Evolutionary conservation across 1,139 yeast genomes (phyloP), one percentile per base, ranked within the genome.

Genomic region (Yamadazyma trypodendri): DNA sequence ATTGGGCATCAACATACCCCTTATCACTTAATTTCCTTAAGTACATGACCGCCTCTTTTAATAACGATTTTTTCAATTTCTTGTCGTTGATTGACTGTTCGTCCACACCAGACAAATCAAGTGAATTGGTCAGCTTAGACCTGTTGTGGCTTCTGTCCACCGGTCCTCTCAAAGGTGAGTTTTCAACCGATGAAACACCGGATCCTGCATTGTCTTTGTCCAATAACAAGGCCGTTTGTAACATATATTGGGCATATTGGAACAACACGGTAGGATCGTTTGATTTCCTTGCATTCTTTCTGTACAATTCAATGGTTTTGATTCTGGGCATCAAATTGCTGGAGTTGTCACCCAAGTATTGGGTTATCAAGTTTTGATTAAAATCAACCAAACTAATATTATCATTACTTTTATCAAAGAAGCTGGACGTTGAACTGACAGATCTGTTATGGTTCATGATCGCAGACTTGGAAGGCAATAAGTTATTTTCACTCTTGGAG

Each of bases 1-100:
- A 92, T 58, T 90, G 97, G 0, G 97, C 95, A 43, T 90, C 96
- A 3, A 83, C 76, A 52, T 81, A 84, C 4, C 97, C 96, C 46
- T 83, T 79, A 45, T 86, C 94, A 15, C 90, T 71, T 30, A 92
- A 72, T 52, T 79, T 79, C 47, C 79, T 82, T 47, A 92, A 69
- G 48, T 85, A 82, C 41, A 71, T 71, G 27, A 77, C 68, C 0
- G 96, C 94, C 55, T 92, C 97, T 51, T 84, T 84, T 31, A 89
- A 63, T 44, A 80, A 77, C 45, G 80, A 72, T 37, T 68, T 55
- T 45, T 72, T 63, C 45, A 69, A 61, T 38, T 56, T 54, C 31
- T 48, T 55, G 42, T 68, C 72, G 37, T 60, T 59, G 22, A 59
- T 39, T 11, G 52, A 48, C 27, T 48, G 40, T 36, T 54, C 51